phyloP scores from a whole-genome alignment of 179 eudicot species.

The Amaranthus tricolor region DNA sequence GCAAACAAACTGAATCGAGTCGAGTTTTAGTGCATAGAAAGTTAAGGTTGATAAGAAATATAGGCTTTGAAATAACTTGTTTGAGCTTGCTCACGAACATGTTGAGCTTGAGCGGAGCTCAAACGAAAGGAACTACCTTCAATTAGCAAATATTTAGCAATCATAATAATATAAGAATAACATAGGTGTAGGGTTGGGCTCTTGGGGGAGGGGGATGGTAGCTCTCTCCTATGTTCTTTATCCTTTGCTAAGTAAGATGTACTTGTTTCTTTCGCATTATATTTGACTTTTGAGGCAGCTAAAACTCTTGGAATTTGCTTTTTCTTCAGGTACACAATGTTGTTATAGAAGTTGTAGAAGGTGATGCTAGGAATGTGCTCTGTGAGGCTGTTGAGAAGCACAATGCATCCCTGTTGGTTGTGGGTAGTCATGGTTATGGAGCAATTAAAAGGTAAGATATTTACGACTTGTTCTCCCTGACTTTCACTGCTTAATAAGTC shows the following conservation, averaged over 20 bases:
- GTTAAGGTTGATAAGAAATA: neutral
- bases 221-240: neutral
- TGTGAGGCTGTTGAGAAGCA: constrained; percentile 77
- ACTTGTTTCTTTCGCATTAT: neutral
- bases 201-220: neutral
- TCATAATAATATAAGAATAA: no score
- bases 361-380: constrained; percentile 72
- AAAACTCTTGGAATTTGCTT: neutral
- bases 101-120: neutral
- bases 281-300: neutral
- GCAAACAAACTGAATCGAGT: no score
- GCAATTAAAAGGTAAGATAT: constrained; percentile 54
- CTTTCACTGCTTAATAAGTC: no score
- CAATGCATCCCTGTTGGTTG: constrained; percentile 62
- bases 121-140: neutral
- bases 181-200: no score
- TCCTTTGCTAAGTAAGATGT: neutral
- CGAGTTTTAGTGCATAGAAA: neutral
- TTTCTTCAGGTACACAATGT: constrained; percentile 47
- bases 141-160: neutral
- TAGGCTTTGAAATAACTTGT: neutral
- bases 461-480: no score
- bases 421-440: constrained; percentile 81
- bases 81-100: neutral
- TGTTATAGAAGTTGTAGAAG: constrained; percentile 47